Evolutionary conservation across 768 basidiomycete genomes (phyloP).

Genomic region (Leccinum uliginosum): DNA sequence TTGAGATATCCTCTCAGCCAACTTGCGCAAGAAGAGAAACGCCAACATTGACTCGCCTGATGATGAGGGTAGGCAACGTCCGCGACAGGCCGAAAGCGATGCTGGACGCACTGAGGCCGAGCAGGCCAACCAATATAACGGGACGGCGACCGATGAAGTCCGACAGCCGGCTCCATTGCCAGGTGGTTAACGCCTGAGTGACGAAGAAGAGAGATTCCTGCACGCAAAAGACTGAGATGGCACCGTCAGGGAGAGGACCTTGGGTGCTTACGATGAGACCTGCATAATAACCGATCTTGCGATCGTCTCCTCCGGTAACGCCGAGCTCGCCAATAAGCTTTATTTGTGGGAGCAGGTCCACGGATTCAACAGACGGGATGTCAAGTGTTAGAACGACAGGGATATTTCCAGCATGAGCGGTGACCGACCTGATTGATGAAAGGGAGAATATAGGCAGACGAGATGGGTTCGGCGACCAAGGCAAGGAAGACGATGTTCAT

Average conservation of each 20-base stretch:
- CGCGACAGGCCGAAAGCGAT: constrained; percentile 59
- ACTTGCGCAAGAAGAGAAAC: background rate
- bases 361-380: background rate
- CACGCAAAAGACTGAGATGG: background rate
- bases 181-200: constrained; percentile 51
- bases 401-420: background rate
- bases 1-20: constrained; percentile 10
- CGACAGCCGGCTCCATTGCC: constrained; percentile 63
- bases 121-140: constrained; percentile 53
- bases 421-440: constrained; percentile 54
- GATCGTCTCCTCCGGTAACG: constrained; percentile 58
- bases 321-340: constrained; percentile 62
- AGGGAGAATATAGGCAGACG: constrained; percentile 54
- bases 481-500: constrained; percentile 43
- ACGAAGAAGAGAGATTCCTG: constrained; percentile 63
- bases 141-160: constrained; percentile 60
- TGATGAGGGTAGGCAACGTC: constrained; percentile 49
- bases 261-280: constrained; percentile 46
- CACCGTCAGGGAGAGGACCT: background rate
- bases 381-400: background rate
- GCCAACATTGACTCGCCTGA: constrained; percentile 38
- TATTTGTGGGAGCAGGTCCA: background rate
- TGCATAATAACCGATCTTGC: constrained; percentile 66
- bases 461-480: constrained; percentile 54
- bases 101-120: constrained; percentile 52